Base-by-base conservation (phyloP, 306 rosid genomes). In the Begonia loranthoides region DNA sequence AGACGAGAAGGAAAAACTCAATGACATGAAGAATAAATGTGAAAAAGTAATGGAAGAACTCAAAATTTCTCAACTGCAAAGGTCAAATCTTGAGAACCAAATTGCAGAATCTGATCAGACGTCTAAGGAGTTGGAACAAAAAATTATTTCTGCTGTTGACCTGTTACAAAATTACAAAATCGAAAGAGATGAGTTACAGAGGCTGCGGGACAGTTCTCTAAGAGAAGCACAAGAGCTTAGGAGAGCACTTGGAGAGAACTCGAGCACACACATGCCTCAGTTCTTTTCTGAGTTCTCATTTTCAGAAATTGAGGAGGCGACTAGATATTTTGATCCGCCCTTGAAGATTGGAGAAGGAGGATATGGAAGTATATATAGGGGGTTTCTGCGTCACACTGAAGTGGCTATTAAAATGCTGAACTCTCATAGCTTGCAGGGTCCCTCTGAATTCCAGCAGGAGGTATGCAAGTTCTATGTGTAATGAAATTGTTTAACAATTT, bases 281-380 rank as follows among this genome's bases (percentile, higher is more conserved):
- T 69, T 69, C 60, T 82, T 73, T 66, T 65, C 76, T n/a, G 94
- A 85, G 43, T 78, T 90, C 63, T 68, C 80, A 15, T 67, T 67
- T 62, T 12, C 44, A 4, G 95, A 90, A 70, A 72, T 90, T 38
- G 65, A 68, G 61, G 79, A 86, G 74, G 92, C 95, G 12, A 86
- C 94, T 41, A 33, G 14, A 45, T 69, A 63, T 60, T 83, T 86
- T 50, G 58, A 76, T 65, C 71, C 65, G 8, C 70, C 82, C 34
- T 52, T 58, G 21, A 82, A 74, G 87, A 86, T 90, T 9, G 95
- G 99, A 62, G 88, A 83, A 71, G 99, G 95, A 17, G 95, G 99
- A 58, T 90, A 86, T 58, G 99, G 99, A 67, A 86, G 65, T 44
- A 71, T 90, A 59, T 86, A 63, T 44, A 78, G 63, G 73, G 99